Evolutionary conservation across 768 basidiomycete species (phyloP).

Genomic region (Chalciporus chontae): DNA sequence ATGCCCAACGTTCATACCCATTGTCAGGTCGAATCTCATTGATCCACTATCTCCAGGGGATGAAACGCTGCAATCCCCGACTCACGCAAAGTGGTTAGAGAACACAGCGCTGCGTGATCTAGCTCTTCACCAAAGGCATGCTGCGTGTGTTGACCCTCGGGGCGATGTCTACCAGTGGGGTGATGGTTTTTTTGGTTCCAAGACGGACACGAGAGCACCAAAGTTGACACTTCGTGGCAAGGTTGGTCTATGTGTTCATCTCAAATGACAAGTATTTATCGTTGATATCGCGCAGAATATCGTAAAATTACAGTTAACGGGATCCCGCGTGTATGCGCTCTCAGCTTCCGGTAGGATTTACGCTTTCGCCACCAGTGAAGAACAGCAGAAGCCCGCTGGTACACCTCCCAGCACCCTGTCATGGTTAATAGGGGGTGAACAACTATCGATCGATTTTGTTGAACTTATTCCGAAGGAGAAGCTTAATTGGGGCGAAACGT

Average conservation of each 20-base stretch:
- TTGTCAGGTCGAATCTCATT: constrained; percentile 44
- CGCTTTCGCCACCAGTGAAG: constrained; percentile 51
- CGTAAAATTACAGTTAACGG: constrained; percentile 54
- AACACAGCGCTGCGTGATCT: constrained; percentile 72
- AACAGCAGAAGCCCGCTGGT: constrained; percentile 42
- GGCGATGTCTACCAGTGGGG: constrained; percentile 90
- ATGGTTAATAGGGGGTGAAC: constrained; percentile 56
- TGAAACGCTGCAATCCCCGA: constrained; percentile 47
- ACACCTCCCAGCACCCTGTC: constrained; percentile 46
- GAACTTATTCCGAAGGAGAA: constrained; percentile 58
- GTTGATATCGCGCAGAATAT: constrained; percentile 53
- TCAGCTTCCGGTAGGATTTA: constrained; percentile 77
- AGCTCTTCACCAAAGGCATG: constrained; percentile 60
- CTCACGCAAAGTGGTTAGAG: constrained; percentile 54
- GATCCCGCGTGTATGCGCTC: constrained; percentile 68
- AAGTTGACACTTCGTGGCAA: constrained; percentile 60
- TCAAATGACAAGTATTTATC: background rate
- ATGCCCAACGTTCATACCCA: background rate
- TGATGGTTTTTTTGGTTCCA: constrained; percentile 48
- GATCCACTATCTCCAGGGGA: constrained; percentile 36
- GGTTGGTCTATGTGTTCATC: constrained; percentile 34
- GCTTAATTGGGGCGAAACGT: constrained; percentile 69
- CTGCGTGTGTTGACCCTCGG: constrained; percentile 71
- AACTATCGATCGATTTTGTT: constrained; percentile 50
- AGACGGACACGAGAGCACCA: constrained; percentile 35